These are phyloP conservation scores for Galerina sulciceps DNA, from an alignment of 768 basidiomycete genomes.

Conservation along the genomic window DNA sequence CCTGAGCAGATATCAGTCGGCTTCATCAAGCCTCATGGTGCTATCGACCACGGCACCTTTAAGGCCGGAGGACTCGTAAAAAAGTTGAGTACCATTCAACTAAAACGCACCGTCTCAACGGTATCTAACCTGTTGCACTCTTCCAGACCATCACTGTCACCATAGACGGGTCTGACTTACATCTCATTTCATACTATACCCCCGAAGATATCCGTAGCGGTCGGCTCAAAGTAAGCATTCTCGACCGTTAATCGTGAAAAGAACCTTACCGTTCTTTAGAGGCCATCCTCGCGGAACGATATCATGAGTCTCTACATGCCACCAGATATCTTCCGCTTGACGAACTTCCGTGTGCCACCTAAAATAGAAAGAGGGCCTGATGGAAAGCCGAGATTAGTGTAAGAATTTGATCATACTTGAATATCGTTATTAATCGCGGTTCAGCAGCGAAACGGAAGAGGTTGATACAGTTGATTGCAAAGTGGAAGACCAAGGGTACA, in stretches of 20 bases:
- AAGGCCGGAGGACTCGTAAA: slow-evolving; percentile 80
- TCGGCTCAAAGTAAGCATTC: slow-evolving; percentile 51
- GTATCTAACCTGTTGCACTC: not conserved
- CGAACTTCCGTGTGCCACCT: slow-evolving; percentile 85
- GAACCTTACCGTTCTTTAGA: slow-evolving; percentile 32
- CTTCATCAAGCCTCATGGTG: slow-evolving; percentile 28
- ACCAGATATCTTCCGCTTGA: slow-evolving; percentile 75
- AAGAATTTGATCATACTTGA: slow-evolving; percentile 31
- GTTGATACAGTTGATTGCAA: slow-evolving; percentile 50
- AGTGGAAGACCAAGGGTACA: slow-evolving; percentile 49
- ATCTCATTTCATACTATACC: slow-evolving; percentile 85
- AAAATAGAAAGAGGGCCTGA: slow-evolving; percentile 77
- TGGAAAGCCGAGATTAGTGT: slow-evolving; percentile 69
- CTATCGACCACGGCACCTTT: slow-evolving; percentile 61
- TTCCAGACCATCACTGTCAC: slow-evolving; percentile 82
- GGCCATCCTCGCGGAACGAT: slow-evolving; percentile 71
- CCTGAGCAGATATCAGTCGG: slow-evolving; percentile 42
- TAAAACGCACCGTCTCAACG: not conserved
- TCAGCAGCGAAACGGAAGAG: slow-evolving; percentile 49
- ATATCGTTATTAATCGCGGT: slow-evolving; percentile 13
- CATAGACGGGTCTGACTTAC: slow-evolving; percentile 78
- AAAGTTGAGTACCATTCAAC: slow-evolving; percentile 50
- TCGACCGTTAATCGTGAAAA: not conserved
- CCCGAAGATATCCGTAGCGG: slow-evolving; percentile 77
- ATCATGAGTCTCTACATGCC: slow-evolving; percentile 77